Evolutionary conservation across 257 asterid genomes (phyloP).

Genomic region (Salvia splendens): DNA sequence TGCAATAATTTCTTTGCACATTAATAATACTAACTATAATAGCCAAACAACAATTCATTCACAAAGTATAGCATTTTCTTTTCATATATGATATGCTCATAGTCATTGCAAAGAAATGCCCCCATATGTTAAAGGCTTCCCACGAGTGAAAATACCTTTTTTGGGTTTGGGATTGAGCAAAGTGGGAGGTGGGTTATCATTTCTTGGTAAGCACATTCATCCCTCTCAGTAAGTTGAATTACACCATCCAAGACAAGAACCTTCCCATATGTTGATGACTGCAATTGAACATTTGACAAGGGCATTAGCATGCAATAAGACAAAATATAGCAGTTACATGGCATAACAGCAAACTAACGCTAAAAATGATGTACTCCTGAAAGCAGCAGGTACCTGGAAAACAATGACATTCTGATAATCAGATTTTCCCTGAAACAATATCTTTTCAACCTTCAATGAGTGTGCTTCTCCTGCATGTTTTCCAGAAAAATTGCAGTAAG

Average conservation of each 20-base stretch:
- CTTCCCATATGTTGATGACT: constrained; percentile 93
- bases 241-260: constrained; percentile 98
- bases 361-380: constrained; percentile 4
- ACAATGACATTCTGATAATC: constrained; percentile 92
- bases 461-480: constrained; percentile 92
- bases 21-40: constrained; percentile 7
- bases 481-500: constrained; percentile 14
- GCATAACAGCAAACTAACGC: not conserved
- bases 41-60: not conserved
- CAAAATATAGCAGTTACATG: not conserved
- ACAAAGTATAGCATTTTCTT: constrained; percentile 8
- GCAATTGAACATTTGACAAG: constrained; percentile 36
- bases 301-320: constrained; percentile 24
- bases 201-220: constrained; percentile 99
- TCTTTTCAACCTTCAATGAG: constrained; percentile 88
- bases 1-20: constrained; percentile 1
- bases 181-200: constrained; percentile 97
- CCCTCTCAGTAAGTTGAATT: constrained; percentile 96
- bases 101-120: not conserved
- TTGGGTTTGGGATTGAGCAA: constrained; percentile 84
- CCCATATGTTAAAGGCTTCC: not conserved
- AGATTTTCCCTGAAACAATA: constrained; percentile 82
- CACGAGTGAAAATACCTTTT: constrained; percentile 52
- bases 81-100: not conserved
- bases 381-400: constrained; percentile 64